Percentiles rank a stretch among this genome's conserved stretches.
phyloP scores from a whole-genome alignment of 2,329 filamentous ascomycete species.

The Beauveria bassiana region DNA sequence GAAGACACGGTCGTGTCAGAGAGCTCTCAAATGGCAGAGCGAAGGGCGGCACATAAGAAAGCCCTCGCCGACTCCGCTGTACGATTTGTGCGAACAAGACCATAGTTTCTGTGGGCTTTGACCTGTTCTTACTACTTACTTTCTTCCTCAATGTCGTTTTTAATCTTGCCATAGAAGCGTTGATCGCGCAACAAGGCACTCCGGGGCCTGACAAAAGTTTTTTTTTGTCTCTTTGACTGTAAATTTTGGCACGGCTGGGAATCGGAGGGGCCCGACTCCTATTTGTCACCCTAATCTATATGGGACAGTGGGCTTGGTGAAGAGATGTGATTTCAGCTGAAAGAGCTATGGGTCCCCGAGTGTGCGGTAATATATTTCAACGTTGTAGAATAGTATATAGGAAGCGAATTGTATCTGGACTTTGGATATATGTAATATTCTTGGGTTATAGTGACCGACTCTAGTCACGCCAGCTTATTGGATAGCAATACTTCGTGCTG shows the following conservation, averaged over 20 bases:
- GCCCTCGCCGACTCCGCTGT: constrained; percentile 9
- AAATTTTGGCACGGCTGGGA: not conserved
- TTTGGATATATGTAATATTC: not conserved
- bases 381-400: not conserved
- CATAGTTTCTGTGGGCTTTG: not conserved
- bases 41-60: constrained; percentile 5
- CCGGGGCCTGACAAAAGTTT: not conserved
- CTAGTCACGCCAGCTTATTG: not conserved
- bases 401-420: not conserved
- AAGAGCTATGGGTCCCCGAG: not conserved
- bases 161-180: constrained; percentile 1
- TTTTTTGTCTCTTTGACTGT: not conserved
- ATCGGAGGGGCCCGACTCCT: not conserved
- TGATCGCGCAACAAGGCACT: not conserved
- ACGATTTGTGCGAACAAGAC: constrained; percentile 10
- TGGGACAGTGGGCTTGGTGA: not conserved
- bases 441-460: not conserved
- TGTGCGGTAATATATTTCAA: not conserved
- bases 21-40: constrained; percentile 6
- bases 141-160: constrained; percentile 2
- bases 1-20: constrained; percentile 9
- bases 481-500: not conserved
- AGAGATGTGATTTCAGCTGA: not conserved
- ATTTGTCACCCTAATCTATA: not conserved
- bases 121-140: not conserved